These are phyloP conservation scores for Diaporthe australafricana DNA, from an alignment of 2,329 filamentous ascomycete genomes.

Conservation along the genomic window DNA sequence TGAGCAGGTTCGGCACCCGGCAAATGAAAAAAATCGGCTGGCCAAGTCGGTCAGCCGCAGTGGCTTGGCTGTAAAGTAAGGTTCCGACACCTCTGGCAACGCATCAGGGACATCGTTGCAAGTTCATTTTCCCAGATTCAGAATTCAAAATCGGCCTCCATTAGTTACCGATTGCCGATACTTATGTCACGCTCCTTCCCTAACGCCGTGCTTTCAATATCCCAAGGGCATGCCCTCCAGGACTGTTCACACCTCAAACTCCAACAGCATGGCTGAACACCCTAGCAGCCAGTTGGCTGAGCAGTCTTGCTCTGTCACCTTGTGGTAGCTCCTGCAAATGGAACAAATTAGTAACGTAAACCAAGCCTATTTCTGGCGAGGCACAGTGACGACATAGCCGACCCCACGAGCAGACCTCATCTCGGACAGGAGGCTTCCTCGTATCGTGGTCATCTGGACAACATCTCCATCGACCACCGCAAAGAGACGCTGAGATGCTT, in stretches of 20 bases:
- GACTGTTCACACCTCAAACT: constrained; percentile 45
- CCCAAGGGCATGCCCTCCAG: background rate
- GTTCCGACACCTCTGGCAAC: background rate
- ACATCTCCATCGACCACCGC: background rate
- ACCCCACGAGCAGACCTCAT: background rate
- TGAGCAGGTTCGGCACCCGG: background rate
- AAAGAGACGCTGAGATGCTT: constrained; percentile 1
- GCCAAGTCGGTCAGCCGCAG: background rate
- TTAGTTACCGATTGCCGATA: background rate
- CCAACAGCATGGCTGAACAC: constrained; percentile 86
- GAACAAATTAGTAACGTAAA: constrained; percentile 25
- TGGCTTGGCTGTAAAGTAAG: background rate
- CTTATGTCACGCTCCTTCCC: background rate
- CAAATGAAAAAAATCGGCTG: background rate
- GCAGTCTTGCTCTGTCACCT: constrained; percentile 80
- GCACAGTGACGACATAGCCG: background rate
- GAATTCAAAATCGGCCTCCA: constrained; percentile 5
- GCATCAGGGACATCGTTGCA: background rate
- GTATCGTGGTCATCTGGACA: background rate
- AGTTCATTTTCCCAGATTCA: background rate
- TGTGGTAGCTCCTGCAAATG: constrained; percentile 78
- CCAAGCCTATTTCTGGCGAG: constrained; percentile 2
- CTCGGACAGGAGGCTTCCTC: background rate
- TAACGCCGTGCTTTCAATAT: constrained; percentile 34
- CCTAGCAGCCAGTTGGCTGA: constrained; percentile 86